Evolutionary conservation across 495 filamentous ascomycete species (phyloP).

Genomic region (Penicillium diatomitis): DNA sequence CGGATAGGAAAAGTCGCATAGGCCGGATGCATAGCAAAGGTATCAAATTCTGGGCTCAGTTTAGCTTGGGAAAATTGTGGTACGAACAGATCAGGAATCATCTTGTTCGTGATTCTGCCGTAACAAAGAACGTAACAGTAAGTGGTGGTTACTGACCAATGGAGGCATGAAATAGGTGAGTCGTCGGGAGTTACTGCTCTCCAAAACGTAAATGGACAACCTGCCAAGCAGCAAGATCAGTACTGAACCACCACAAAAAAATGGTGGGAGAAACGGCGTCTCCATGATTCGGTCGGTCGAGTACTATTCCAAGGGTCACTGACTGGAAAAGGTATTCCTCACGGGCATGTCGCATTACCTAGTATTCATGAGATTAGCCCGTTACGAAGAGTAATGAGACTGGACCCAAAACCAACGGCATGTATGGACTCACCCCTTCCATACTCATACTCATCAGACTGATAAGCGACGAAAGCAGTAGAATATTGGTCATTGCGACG

Average conservation of each 20-base stretch:
- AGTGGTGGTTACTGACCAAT: slow-evolving; percentile 34
- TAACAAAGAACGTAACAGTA: too few species aligned
- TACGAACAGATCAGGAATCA: too few species aligned
- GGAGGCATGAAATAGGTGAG: slow-evolving; percentile 72
- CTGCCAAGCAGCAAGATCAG: slow-evolving; percentile 14
- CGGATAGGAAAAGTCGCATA: slow-evolving; percentile 63
- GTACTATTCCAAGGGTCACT: slow-evolving; percentile 11
- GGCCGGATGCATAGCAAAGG: slow-evolving; percentile 77
- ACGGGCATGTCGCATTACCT: slow-evolving; percentile 52
- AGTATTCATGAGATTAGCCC: neutral
- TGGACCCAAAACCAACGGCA: neutral
- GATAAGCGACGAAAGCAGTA: slow-evolving; percentile 85
- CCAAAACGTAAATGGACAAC: slow-evolving; percentile 62
- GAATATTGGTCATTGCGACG: slow-evolving; percentile 77
- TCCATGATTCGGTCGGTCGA: too few species aligned
- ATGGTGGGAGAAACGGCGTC: too few species aligned
- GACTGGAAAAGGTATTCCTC: slow-evolving; percentile 86
- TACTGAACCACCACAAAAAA: too few species aligned
- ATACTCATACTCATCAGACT: slow-evolving; percentile 87
- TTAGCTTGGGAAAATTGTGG: slow-evolving; percentile 9
- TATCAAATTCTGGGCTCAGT: slow-evolving; percentile 61
- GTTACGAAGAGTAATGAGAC: neutral
- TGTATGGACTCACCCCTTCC: slow-evolving; percentile 56
- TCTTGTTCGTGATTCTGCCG: too few species aligned
- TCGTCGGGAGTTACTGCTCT: slow-evolving; percentile 64